Base-by-base conservation (phyloP, 2,329 filamentous ascomycete genomes). In the Fusarium floridanum region DNA sequence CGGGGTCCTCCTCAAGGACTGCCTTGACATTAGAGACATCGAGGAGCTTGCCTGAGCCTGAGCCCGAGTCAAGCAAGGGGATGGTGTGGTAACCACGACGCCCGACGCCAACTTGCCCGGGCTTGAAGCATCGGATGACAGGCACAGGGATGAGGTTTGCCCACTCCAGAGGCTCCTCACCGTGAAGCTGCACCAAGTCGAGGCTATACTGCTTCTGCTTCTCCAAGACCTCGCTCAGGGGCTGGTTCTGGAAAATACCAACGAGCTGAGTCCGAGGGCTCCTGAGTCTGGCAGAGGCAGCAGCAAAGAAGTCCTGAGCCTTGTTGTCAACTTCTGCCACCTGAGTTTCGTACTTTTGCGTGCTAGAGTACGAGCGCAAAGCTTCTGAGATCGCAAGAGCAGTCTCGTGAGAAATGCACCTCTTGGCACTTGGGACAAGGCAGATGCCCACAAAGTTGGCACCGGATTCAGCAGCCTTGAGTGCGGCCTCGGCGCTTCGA, bases 361-460 rank as follows among this genome's bases (percentile, higher is more conserved):
- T 85, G 86, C 64, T 81, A 80, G 78, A 91, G 91, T 50, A 97
- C 87, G 84, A 85, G 79, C 95, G 95, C 4, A 99, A 90, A 4
- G 91, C 91, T 61, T 92, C 85, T 2, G 96, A 97, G 69, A 99
- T 98, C 29, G 91, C 89, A 61, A 93, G 84, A 6, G 95, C 97
- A 24, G 92, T 91, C 68, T 97, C 93, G 74, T 93, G 91, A 2
- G 91, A 89, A 20, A 98, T 94, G 77, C 90, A 94, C 64, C 97
- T 92, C 80, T 93, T 95, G 20, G 94, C 90, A 7, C 94, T 92
- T 37, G 94, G 91, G 8, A 97, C 97, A 14, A 98, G 86, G 67
- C 98, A 98, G 78, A 99, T 97, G 71, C 97, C 97, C 61, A 99
- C 91, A 75, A 98, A 87, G 83, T 99, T 95, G 36, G 97, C 97